Evolutionary conservation across 164 flowering plant genomes (phyloP).

Genomic region (Sextonia rubra): DNA sequence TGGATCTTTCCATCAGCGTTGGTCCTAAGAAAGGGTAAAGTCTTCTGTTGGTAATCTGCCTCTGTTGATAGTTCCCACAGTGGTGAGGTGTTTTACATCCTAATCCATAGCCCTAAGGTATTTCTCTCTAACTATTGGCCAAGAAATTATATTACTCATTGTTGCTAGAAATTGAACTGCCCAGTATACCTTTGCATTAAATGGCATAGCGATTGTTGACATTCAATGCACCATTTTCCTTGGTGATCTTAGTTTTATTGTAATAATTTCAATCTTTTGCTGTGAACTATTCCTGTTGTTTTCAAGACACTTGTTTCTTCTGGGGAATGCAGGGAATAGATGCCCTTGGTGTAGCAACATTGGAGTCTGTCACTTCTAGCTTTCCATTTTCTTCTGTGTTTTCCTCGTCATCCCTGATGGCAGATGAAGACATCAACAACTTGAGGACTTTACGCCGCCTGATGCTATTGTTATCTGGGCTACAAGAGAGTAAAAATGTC

Average conservation of each 20-base stretch:
- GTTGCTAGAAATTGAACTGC: too few species aligned
- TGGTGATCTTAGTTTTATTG: not conserved
- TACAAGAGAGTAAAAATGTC: slow-evolving; percentile 27
- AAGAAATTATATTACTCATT: too few species aligned
- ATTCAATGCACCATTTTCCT: not conserved
- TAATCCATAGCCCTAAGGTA: too few species aligned
- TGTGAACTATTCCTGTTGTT: not conserved
- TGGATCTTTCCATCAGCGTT: too few species aligned
- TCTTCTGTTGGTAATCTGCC: too few species aligned
- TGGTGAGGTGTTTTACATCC: too few species aligned
- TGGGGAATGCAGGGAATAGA: slow-evolving; percentile 66
- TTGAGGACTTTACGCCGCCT: slow-evolving; percentile 67
- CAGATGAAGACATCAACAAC: slow-evolving; percentile 63
- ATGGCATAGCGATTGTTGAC: not conserved
- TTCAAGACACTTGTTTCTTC: not conserved
- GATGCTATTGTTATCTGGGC: slow-evolving; percentile 46
- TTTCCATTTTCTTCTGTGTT: slow-evolving; percentile 40
- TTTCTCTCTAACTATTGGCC: too few species aligned
- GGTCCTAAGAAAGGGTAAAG: too few species aligned
- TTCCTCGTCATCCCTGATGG: slow-evolving; percentile 33
- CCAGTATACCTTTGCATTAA: too few species aligned
- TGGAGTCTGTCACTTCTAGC: slow-evolving; percentile 43
- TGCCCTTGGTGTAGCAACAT: slow-evolving; percentile 76
- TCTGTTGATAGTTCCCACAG: too few species aligned
- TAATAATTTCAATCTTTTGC: not conserved